Evolutionary conservation across 108 stramenopile genomes (phyloP).

Genomic region (Nitzschia sp.): DNA sequence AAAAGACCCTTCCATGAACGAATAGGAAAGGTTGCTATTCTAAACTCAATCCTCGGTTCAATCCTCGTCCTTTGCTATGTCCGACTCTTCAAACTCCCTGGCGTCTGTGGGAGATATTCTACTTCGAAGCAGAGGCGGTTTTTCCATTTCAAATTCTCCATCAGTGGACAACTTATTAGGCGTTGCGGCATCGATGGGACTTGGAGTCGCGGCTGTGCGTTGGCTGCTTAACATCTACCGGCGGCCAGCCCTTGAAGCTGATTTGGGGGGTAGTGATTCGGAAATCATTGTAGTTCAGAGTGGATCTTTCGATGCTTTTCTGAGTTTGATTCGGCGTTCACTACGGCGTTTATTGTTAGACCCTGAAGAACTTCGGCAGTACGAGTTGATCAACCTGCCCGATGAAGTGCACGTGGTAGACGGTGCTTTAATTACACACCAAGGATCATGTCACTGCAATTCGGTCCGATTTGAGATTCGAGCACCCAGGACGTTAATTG

Average conservation of each 20-base stretch:
- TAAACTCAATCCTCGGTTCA: too few species aligned
- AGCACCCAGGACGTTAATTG: slow-evolving; percentile 53
- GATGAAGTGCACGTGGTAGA: slow-evolving; percentile 13
- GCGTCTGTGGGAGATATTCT: background rate
- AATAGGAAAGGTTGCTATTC: too few species aligned
- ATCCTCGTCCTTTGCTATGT: too few species aligned
- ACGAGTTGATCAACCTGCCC: background rate
- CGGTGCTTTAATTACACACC: slow-evolving; percentile 32
- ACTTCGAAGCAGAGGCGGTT: background rate
- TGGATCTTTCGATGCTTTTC: slow-evolving; percentile 11
- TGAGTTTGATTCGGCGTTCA: slow-evolving; percentile 14
- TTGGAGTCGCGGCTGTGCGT: slow-evolving; percentile 17
- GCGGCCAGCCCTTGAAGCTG: slow-evolving; percentile 2
- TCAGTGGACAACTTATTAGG: slow-evolving; percentile 22
- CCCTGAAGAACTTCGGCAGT: slow-evolving; percentile 21
- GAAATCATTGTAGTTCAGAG: slow-evolving; percentile 1
- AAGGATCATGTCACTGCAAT: slow-evolving; percentile 72
- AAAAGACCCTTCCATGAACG: too few species aligned
- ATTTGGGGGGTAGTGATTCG: background rate
- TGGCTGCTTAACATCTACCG: background rate
- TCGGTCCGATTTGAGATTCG: slow-evolving; percentile 62
- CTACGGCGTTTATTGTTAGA: slow-evolving; percentile 22
- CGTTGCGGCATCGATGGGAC: slow-evolving; percentile 25
- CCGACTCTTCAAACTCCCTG: background rate
- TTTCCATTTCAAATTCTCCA: background rate